Percentiles rank a stretch among this genome's conserved stretches.
Evolutionary conservation across 2,329 filamentous ascomycete species (phyloP).

Genomic region (Shiraia bambusicola): DNA sequence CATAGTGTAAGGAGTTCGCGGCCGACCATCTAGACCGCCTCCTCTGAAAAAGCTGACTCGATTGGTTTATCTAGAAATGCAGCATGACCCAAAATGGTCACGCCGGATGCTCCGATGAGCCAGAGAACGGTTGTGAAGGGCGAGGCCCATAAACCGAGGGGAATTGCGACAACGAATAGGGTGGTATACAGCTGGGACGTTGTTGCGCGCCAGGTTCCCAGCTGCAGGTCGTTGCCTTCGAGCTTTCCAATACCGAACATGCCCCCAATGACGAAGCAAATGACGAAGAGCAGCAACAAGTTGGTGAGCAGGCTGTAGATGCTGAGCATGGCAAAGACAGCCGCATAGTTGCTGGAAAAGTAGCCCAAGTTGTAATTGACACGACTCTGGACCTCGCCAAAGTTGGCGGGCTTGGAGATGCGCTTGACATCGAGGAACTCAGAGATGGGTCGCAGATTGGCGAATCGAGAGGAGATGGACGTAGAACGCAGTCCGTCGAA

Average conservation of each 20-base stretch:
- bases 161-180: constrained; percentile 78
- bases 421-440: constrained; percentile 98
- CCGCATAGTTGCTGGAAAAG: constrained; percentile 98
- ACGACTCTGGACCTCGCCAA: constrained; percentile 83
- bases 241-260: constrained; percentile 92
- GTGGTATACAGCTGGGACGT: constrained; percentile 93
- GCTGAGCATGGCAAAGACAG: constrained; percentile 90
- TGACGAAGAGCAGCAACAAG: constrained; percentile 83
- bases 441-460: constrained; percentile 85
- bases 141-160: constrained; percentile 80
- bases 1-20: constrained; percentile 92
- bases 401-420: constrained; percentile 89
- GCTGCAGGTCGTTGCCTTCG: constrained; percentile 80
- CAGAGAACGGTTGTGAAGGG: constrained; percentile 85
- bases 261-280: constrained; percentile 80
- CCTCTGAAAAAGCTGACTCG: constrained; percentile 99
- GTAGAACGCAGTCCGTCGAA: constrained; percentile 81
- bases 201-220: constrained; percentile 79
- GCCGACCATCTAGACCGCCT: constrained; percentile 99
- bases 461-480: constrained; percentile 77
- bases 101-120: constrained; percentile 93
- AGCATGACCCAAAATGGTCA: constrained; percentile 92
- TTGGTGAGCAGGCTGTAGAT: constrained; percentile 95
- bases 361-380: constrained; percentile 97
- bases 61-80: constrained; percentile 97